A percentile compares a stretch with the other conserved stretches of the same genome.
phyloP scores from a whole-genome alignment of 1,284 basidiomycete genomes.

The Cryptococcus sp. region DNA sequence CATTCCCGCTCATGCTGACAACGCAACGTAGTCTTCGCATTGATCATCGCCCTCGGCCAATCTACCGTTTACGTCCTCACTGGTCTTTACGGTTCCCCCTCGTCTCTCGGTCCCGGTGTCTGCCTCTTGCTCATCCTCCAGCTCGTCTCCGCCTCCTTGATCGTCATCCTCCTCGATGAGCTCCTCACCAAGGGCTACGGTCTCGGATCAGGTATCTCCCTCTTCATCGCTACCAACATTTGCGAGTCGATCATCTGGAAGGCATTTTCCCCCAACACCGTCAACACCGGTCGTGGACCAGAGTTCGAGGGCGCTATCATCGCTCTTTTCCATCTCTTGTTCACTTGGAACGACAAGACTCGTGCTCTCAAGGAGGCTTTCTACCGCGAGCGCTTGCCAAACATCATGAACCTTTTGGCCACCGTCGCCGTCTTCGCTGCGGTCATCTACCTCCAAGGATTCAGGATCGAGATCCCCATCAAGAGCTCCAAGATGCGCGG shows the following conservation, averaged over 20 bases:
- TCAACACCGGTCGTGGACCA: slow-evolving; percentile 97
- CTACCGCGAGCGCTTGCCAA: slow-evolving; percentile 95
- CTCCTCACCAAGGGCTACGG: slow-evolving; percentile 99
- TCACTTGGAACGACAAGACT: slow-evolving; percentile 98
- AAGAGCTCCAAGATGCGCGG: slow-evolving; percentile 96
- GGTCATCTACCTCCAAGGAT: slow-evolving; percentile 98
- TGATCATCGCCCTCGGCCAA: slow-evolving; percentile 95
- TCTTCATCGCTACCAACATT: slow-evolving; percentile 99
- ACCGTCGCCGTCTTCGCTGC: slow-evolving; percentile 88
- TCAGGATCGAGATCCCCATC: slow-evolving; percentile 98
- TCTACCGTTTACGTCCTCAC: slow-evolving; percentile 97
- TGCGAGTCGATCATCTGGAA: slow-evolving; percentile 99
- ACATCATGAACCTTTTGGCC: slow-evolving; percentile 95
- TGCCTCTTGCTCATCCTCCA: slow-evolving; percentile 94
- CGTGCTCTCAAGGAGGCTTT: slow-evolving; percentile 96
- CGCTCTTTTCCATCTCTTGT: slow-evolving; percentile 94
- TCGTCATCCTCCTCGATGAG: slow-evolving; percentile 97
- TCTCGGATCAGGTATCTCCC: slow-evolving; percentile 95
- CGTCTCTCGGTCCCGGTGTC: slow-evolving; percentile 93
- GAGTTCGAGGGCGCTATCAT: slow-evolving; percentile 98
- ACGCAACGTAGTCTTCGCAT: slow-evolving; percentile 75
- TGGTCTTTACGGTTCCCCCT: slow-evolving; percentile 92
- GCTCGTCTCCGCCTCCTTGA: slow-evolving; percentile 88
- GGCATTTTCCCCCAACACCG: slow-evolving; percentile 95
- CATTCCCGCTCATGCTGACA: slow-evolving; percentile 13